A percentile compares a stretch with the other conserved stretches of the same genome.
Conservation (phyloP, 1,284 basidiomycete genomes). For the Trichosporon sp. region DNA sequence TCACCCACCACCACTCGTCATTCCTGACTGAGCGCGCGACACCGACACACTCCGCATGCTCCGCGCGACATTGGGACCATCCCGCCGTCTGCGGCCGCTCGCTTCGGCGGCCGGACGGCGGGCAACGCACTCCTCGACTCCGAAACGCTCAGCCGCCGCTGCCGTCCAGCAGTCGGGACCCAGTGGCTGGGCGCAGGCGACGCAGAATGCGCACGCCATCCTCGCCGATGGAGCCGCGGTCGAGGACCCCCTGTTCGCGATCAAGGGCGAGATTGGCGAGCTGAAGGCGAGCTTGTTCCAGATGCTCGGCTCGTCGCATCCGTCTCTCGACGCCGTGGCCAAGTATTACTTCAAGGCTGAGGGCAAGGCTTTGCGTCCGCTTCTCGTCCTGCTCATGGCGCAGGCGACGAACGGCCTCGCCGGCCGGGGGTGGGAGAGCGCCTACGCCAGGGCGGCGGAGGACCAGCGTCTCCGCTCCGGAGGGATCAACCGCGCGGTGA, state of each 20-base stretch:
- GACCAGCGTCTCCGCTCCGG: constrained; percentile 28
- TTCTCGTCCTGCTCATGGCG: constrained; percentile 86
- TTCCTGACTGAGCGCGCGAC: no score
- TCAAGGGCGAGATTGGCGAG: constrained; percentile 72
- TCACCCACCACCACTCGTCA: neutral
- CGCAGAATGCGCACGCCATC: constrained; percentile 50
- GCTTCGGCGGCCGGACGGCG: constrained; percentile 9
- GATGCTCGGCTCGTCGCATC: constrained; percentile 85
- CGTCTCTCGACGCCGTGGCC: constrained; percentile 81
- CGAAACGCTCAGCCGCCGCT: constrained; percentile 16
- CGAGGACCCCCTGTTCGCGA: constrained; percentile 52
- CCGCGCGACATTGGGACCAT: constrained; percentile 5
- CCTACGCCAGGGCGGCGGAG: constrained; percentile 17
- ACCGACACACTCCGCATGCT: constrained; percentile 25
- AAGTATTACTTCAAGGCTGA: constrained; percentile 88
- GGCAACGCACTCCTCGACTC: constrained; percentile 28
- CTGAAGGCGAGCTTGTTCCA: constrained; percentile 75
- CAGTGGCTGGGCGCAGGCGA: constrained; percentile 50
- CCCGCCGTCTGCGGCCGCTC: neutral
- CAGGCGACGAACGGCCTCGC: constrained; percentile 85
- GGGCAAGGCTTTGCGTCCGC: constrained; percentile 83
- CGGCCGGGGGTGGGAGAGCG: constrained; percentile 43
- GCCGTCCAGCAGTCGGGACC: constrained; percentile 20
- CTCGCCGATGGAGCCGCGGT: constrained; percentile 29
- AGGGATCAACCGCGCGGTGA: constrained; percentile 52